Conservation (phyloP, 176 grass and related monocot species). For the Hordeum marinum region DNA sequence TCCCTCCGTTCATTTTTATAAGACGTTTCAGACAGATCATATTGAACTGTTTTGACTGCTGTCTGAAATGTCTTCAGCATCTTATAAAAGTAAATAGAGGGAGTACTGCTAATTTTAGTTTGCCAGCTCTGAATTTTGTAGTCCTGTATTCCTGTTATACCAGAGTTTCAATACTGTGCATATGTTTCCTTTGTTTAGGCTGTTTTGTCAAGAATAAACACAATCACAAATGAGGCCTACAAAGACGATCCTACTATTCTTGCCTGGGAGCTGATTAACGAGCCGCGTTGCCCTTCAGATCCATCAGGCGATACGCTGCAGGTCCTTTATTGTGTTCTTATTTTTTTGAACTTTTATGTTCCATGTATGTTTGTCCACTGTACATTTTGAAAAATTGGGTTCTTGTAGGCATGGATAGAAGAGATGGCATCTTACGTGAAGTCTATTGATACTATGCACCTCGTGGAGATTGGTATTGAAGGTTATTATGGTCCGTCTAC, state of each 20-base stretch:
- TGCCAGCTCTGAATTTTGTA: neutral
- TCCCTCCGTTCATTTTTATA: too few relatives aligned
- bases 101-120: neutral
- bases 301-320: slow-evolving; percentile 68
- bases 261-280: slow-evolving; percentile 90
- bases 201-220: slow-evolving; percentile 68
- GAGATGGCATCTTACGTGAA: slow-evolving; percentile 78
- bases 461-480: slow-evolving; percentile 62
- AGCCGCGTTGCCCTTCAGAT: slow-evolving; percentile 70
- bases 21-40: too few relatives aligned
- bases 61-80: too few relatives aligned
- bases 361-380: neutral
- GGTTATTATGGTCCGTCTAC: slow-evolving; percentile 78
- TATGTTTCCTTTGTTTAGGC: slow-evolving; percentile 32
- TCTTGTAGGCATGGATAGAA: slow-evolving; percentile 74
- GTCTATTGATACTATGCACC: slow-evolving; percentile 54
- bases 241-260: slow-evolving; percentile 80
- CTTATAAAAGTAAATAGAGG: too few relatives aligned
- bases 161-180: neutral
- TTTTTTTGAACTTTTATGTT: neutral
- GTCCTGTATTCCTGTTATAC: neutral
- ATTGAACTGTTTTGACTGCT: too few relatives aligned
- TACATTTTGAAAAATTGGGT: neutral
- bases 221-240: slow-evolving; percentile 66
- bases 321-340: slow-evolving; percentile 29